Conservation (phyloP, 768 basidiomycete species). For the Rhizopogon vinicolor region DNA sequence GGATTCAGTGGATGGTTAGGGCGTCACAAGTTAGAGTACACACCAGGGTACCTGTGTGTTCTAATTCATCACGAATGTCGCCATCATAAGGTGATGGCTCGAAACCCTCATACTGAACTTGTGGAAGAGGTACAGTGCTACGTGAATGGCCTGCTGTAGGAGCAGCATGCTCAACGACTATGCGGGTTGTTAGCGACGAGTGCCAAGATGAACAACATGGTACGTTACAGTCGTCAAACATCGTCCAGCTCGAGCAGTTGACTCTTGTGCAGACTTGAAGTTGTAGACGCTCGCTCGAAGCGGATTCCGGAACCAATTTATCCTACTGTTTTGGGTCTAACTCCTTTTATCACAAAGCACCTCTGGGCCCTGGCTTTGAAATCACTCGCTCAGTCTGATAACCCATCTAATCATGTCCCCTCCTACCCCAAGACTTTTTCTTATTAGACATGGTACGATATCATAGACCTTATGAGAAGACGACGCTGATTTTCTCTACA, state of each 20-base stretch:
- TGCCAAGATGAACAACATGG: not conserved
- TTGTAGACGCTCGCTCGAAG: not conserved
- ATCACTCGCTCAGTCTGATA: not conserved
- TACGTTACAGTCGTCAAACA: constrained; percentile 62
- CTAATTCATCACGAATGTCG: constrained; percentile 42
- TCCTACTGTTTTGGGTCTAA: not conserved
- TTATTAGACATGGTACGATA: constrained; percentile 68
- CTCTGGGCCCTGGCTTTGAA: not conserved
- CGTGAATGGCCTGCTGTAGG: constrained; percentile 36
- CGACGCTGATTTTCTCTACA: constrained; percentile 18
- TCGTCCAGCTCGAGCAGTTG: constrained; percentile 14
- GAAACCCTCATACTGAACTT: constrained; percentile 83
- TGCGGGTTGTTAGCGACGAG: constrained; percentile 1
- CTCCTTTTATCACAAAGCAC: not conserved
- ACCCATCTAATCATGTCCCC: constrained; percentile 26
- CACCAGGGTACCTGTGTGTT: constrained; percentile 24
- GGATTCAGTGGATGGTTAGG: constrained; percentile 5
- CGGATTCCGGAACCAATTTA: not conserved
- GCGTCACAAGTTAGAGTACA: constrained; percentile 2
- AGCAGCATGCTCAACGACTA: constrained; percentile 85
- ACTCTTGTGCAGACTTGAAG: not conserved
- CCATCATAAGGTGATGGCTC: constrained; percentile 62
- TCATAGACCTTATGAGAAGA: not conserved
- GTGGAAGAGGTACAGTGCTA: constrained; percentile 39
- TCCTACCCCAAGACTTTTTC: constrained; percentile 70